Evolutionary conservation across 169 alveolate genomes (phyloP).

Genomic region (Plasmodium vinckei): DNA sequence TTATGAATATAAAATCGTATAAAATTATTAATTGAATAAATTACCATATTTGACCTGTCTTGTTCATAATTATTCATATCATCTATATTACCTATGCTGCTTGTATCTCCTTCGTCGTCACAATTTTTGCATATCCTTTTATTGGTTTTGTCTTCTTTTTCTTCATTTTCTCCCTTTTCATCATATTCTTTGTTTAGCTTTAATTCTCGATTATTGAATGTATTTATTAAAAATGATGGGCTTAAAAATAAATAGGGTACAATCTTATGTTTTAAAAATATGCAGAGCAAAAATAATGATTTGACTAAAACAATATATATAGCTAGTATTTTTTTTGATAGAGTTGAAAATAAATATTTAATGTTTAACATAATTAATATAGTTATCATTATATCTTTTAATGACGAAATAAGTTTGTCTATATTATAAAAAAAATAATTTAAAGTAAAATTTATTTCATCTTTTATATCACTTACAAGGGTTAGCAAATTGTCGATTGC

Average conservation of each 20-base stretch:
- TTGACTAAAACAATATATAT: slow-evolving; percentile 31
- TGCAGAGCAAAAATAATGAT: slow-evolving; percentile 29
- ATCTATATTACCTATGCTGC: neutral
- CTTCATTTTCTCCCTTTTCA: neutral
- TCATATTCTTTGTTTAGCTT: neutral
- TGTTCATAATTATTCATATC: neutral
- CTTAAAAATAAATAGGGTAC: slow-evolving; percentile 66
- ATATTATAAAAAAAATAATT: slow-evolving; percentile 49
- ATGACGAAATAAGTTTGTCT: slow-evolving; percentile 24
- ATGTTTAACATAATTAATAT: slow-evolving; percentile 24
- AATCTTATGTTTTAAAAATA: slow-evolving; percentile 47
- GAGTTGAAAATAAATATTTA: slow-evolving; percentile 22
- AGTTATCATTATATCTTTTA: slow-evolving; percentile 29
- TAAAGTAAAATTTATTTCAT: slow-evolving; percentile 72
- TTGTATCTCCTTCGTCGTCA: neutral
- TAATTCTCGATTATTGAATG: neutral
- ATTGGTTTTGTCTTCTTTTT: neutral
- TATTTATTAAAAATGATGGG: slow-evolving; percentile 19
- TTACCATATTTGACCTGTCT: neutral
- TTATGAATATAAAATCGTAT: slow-evolving; percentile 38
- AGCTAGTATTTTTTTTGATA: slow-evolving; percentile 46
- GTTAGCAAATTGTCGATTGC: slow-evolving; percentile 41
- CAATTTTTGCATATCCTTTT: too few species aligned
- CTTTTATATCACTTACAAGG: slow-evolving; percentile 52
- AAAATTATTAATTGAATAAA: slow-evolving; percentile 5